Conservation (phyloP, 2,329 filamentous ascomycete genomes). For the Chaetomium sp. region DNA sequence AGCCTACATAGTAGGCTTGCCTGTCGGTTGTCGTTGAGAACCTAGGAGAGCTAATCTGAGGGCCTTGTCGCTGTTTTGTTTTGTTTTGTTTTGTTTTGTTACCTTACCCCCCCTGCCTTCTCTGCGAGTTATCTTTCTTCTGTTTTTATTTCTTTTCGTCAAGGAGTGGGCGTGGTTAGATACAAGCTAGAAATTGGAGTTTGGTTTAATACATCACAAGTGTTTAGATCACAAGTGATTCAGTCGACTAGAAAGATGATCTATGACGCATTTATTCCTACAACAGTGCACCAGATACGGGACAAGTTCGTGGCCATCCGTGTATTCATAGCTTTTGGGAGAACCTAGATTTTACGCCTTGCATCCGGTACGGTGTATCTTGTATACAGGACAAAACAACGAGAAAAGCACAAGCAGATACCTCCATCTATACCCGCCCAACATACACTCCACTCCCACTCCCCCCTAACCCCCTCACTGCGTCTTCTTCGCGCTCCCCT, state of each 20-base stretch:
- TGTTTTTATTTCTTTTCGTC: background rate
- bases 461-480: conserved; percentile 39
- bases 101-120: background rate
- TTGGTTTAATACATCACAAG: background rate
- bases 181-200: background rate
- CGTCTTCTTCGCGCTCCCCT: conserved; percentile 49
- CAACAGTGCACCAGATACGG: background rate
- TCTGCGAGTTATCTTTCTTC: background rate
- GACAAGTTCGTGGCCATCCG: conserved; percentile 5
- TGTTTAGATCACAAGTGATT: no score
- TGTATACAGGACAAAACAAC: conserved; percentile 13
- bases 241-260: background rate
- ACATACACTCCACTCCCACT: background rate
- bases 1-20: conserved; percentile 17
- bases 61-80: conserved; percentile 32
- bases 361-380: conserved; percentile 20
- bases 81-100: conserved; percentile 18
- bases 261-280: background rate
- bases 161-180: background rate
- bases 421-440: conserved; percentile 5
- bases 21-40: conserved; percentile 45
- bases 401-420: conserved; percentile 8
- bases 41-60: conserved; percentile 49
- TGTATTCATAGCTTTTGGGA: conserved; percentile 16
- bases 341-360: conserved; percentile 20